These are phyloP conservation scores for Trichoderma sp. DNA, from an alignment of 2,329 filamentous ascomycete genomes.

Conservation along the genomic window DNA sequence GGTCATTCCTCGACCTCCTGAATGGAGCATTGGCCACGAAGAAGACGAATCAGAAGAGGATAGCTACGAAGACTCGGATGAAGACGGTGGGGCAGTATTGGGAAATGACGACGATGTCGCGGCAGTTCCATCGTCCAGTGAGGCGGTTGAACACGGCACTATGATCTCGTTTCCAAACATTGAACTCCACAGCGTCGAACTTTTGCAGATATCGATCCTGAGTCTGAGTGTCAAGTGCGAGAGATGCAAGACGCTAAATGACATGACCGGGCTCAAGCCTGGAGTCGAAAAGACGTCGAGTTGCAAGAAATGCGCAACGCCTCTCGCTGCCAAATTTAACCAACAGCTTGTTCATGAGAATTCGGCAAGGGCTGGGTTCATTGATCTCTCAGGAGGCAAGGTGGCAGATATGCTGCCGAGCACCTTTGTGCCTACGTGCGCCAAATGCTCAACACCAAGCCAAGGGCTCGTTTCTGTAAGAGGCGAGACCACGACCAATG, in stretches of 20 bases:
- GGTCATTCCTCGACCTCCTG: conserved; percentile 73
- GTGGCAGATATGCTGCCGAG: conserved; percentile 77
- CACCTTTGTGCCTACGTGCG: conserved; percentile 77
- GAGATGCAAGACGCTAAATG: conserved; percentile 72
- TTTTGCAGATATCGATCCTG: conserved; percentile 68
- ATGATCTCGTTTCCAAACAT: conserved; percentile 76
- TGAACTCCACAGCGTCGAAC: conserved; percentile 74
- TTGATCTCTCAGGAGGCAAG: conserved; percentile 74
- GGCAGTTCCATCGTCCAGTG: conserved; percentile 21
- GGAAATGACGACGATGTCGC: conserved; percentile 29
- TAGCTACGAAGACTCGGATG: conserved; percentile 48
- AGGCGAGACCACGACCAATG: conserved; percentile 70
- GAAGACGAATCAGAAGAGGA: conserved; percentile 46
- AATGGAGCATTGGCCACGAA: conserved; percentile 61
- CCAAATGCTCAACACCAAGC: conserved; percentile 69
- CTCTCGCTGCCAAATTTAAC: conserved; percentile 58
- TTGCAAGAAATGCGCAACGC: conserved; percentile 61
- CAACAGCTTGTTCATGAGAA: conserved; percentile 71
- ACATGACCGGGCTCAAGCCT: conserved; percentile 66
- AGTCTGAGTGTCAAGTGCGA: conserved; percentile 75
- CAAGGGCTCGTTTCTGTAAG: conserved; percentile 71
- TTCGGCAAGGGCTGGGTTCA: conserved; percentile 74
- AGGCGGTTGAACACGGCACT: conserved; percentile 65
- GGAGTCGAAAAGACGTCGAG: conserved; percentile 51
- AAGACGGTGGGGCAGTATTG: conserved; percentile 45